phyloP scores from a whole-genome alignment of 495 filamentous ascomycete species.

The Trichodelitschia bisporula region DNA sequence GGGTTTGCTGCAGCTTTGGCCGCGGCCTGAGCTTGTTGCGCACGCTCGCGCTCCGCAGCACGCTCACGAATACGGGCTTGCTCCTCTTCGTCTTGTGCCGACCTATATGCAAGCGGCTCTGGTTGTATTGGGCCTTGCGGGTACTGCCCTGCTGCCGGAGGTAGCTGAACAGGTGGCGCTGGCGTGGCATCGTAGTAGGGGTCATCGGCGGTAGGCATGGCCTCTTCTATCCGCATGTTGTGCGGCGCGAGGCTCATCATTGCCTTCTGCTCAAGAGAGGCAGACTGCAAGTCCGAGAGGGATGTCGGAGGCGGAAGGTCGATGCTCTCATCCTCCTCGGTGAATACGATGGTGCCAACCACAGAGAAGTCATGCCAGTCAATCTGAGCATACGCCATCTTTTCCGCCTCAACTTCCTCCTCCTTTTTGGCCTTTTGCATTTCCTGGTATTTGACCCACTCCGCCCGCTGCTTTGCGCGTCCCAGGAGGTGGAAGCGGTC shows the following conservation, averaged over 20 bases:
- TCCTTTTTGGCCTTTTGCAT: slow-evolving; percentile 74
- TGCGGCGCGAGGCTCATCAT: slow-evolving; percentile 53
- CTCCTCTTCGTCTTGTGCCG: slow-evolving; percentile 34
- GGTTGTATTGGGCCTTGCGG: too few species aligned
- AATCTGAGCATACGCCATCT: slow-evolving; percentile 64
- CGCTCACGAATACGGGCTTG: slow-evolving; percentile 40
- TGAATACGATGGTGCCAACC: slow-evolving; percentile 88
- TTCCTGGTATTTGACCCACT: slow-evolving; percentile 67
- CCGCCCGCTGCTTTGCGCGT: slow-evolving; percentile 58
- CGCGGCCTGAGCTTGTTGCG: slow-evolving; percentile 54
- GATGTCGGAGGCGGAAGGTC: slow-evolving; percentile 76
- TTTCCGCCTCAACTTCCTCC: slow-evolving; percentile 66
- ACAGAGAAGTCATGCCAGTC: slow-evolving; percentile 98
- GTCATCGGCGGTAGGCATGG: slow-evolving; percentile 36
- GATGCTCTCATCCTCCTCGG: slow-evolving; percentile 62
- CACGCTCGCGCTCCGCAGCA: slow-evolving; percentile 40
- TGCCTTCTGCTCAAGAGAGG: slow-evolving; percentile 83
- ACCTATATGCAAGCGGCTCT: slow-evolving; percentile 6
- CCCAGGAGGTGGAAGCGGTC: slow-evolving; percentile 62
- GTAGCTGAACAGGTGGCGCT: slow-evolving; percentile 4
- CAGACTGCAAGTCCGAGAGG: slow-evolving; percentile 72
- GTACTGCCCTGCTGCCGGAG: slow-evolving; percentile 4
- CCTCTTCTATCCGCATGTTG: slow-evolving; percentile 78
- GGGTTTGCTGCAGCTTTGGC: slow-evolving; percentile 42
- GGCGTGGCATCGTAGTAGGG: slow-evolving; percentile 1